Conservation (phyloP, 2,329 filamentous ascomycete species). For the Diaporthe destruens region DNA sequence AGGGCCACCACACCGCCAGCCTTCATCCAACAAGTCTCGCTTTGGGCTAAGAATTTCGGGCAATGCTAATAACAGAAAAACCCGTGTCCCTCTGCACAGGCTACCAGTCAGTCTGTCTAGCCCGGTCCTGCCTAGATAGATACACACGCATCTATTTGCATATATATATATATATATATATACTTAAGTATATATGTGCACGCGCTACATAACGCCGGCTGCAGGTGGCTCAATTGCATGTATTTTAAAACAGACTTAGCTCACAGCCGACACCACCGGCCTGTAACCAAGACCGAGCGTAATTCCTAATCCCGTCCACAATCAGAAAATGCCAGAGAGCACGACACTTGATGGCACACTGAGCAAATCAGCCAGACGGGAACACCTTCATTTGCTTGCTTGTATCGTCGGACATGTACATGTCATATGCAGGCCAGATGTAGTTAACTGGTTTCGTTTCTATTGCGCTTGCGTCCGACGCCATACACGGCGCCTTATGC, state of each 20-base stretch:
- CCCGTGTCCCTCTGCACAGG: background rate
- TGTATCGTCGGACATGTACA: background rate
- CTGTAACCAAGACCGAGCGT: too few species aligned
- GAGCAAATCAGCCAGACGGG: background rate
- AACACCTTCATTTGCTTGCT: background rate
- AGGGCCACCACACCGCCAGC: too few species aligned
- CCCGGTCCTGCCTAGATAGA: background rate
- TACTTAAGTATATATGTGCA: background rate
- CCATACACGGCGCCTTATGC: too few species aligned
- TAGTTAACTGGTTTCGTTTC: too few species aligned
- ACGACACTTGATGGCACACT: background rate
- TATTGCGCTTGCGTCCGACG: too few species aligned
- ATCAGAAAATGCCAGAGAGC: background rate
- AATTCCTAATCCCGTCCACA: background rate
- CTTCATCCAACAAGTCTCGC: background rate
- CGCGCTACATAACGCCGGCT: background rate
- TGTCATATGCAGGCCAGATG: background rate
- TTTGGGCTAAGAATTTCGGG: background rate
- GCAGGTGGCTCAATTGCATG: background rate
- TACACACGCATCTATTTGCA: too few species aligned
- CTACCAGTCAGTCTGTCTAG: background rate
- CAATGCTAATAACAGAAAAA: background rate
- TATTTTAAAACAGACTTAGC: background rate
- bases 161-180: background rate
- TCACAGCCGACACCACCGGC: too few species aligned